Evolutionary conservation across 257 asterid species (phyloP).

Genomic region (Oldenlandia corymbosa): DNA sequence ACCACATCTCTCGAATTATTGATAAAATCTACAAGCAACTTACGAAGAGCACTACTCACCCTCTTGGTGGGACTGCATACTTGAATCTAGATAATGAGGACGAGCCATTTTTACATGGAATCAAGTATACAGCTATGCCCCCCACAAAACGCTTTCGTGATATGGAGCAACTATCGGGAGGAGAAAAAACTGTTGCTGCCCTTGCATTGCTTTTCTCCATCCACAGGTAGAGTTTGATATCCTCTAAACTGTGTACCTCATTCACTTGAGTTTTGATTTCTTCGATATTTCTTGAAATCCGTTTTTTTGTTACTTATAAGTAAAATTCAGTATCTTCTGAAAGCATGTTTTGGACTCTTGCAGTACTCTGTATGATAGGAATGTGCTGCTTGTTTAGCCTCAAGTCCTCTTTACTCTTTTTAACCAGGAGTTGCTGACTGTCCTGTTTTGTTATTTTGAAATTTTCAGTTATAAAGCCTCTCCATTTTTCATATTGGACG

Average conservation of each 20-base stretch:
- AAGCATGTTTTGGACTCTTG: too few species aligned
- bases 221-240: constrained; percentile 55
- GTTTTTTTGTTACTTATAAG: too few species aligned
- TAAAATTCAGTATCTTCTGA: too few species aligned
- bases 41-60: constrained; percentile 81
- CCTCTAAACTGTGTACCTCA: too few species aligned
- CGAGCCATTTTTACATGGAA: constrained; percentile 90
- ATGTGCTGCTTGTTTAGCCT: not conserved
- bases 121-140: constrained; percentile 95
- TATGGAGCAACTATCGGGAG: constrained; percentile 94
- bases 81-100: constrained; percentile 89
- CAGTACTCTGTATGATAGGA: not conserved
- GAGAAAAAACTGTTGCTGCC: constrained; percentile 98
- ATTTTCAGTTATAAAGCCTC: constrained; percentile 89
- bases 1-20: constrained; percentile 72
- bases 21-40: constrained; percentile 93
- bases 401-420: not conserved
- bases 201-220: constrained; percentile 92
- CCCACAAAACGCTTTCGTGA: constrained; percentile 95
- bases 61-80: constrained; percentile 93
- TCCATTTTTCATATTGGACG: constrained; percentile 93
- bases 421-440: not conserved
- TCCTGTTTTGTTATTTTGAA: constrained; percentile 7
- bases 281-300: too few species aligned
- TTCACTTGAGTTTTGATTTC: too few species aligned